Evolutionary conservation across 768 basidiomycete species (phyloP).

Genomic region (Serendipita indica): DNA sequence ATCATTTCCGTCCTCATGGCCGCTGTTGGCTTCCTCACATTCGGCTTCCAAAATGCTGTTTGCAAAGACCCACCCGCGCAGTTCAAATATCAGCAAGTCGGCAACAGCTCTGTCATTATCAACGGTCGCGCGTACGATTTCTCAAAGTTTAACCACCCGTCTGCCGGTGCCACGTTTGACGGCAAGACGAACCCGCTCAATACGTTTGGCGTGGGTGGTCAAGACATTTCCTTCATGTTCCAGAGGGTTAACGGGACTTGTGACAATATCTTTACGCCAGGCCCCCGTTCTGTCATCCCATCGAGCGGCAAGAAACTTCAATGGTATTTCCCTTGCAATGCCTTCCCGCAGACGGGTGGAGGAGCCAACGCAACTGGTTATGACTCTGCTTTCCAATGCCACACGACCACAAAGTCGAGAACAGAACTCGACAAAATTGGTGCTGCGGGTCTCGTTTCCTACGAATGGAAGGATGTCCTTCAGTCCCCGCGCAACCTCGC

Average conservation of each 20-base stretch:
- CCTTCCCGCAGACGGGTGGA: conserved; percentile 58
- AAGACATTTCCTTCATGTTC: conserved; percentile 89
- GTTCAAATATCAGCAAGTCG: conserved; percentile 64
- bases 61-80: conserved; percentile 79
- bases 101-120: conserved; percentile 72
- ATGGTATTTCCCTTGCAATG: conserved; percentile 98
- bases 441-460: conserved; percentile 78
- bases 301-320: conserved; percentile 46
- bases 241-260: conserved; percentile 84
- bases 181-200: conserved; percentile 75
- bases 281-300: conserved; percentile 54
- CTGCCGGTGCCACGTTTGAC: conserved; percentile 49
- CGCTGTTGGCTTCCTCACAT: conserved; percentile 91
- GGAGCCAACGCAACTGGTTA: conserved; percentile 58
- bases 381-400: conserved; percentile 52
- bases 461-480: conserved; percentile 76
- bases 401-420: conserved; percentile 42
- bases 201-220: conserved; percentile 66
- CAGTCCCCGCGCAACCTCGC: conserved; percentile 62
- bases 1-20: conserved; percentile 79
- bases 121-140: conserved; percentile 93
- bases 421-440: conserved; percentile 33
- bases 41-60: conserved; percentile 90
- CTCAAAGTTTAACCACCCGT: conserved; percentile 70
- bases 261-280: conserved; percentile 55